Base-by-base conservation (phyloP, 2,329 filamentous ascomycete species). In the Verticillium longisporum region DNA sequence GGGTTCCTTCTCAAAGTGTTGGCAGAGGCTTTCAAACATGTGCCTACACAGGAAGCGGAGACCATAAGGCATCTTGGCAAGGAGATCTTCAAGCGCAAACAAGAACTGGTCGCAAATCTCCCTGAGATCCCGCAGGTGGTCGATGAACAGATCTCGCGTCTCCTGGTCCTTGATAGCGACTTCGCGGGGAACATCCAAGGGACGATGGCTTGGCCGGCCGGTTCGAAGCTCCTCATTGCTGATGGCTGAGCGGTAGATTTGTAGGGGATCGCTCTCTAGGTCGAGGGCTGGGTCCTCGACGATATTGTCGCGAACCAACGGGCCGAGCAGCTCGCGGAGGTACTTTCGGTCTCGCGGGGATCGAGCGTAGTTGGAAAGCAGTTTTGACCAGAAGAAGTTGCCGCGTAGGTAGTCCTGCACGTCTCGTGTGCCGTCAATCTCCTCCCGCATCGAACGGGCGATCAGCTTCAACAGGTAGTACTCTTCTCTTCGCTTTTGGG, bases 191-290 rank as follows among this genome's bases (percentile, higher is more conserved):
- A 99, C 88, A 67, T 97, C 92, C 14, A 91, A 86, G 37, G 88
- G 90, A 64, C 95, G 85, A 57, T 84, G 85, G 72, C 93, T 97
- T 21, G 91, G 87, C 66, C 87, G 86, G 4, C 95, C 95, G 0
- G 95, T 99, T 18, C 92, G 88, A 31, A 99, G 85, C 75, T 99
- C 95, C 74, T 98, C 94, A 68, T 99, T 97, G 77, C 96, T 98
- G 77, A 99, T 96, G 14, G 92, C 88, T 5, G 92, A 95, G 53
- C 91, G 87, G 75, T 99, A 98, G 61, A 99, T 99, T 68, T 98
- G 94, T 80, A 98, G 89, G 0, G 95, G 95, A 70, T 99, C 95
- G 72, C 94, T 97, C 75, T 99, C 95, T 32, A 99, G 81, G 72
- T 99, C 94, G 37, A 99, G 80, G 5, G 88, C 89, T 13, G 92